Percentiles rank a stretch among this genome's conserved stretches.
Conservation (phyloP, 2,329 filamentous ascomycete genomes). For the Pyrenochaeta sp. region DNA sequence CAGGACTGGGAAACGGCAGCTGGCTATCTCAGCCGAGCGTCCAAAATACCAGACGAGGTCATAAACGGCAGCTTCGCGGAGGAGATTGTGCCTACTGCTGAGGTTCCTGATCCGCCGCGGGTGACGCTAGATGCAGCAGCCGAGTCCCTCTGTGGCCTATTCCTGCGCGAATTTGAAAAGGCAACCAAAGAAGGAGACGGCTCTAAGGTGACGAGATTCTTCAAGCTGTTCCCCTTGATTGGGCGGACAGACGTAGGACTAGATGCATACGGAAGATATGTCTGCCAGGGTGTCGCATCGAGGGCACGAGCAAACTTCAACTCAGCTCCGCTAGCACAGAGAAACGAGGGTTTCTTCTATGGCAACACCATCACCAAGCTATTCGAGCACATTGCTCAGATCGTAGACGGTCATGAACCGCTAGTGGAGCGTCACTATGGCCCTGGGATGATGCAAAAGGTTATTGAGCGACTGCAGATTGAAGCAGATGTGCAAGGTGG, state of each 20-base stretch:
- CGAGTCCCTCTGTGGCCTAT: constrained; percentile 88
- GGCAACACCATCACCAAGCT: constrained; percentile 88
- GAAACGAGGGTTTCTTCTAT: constrained; percentile 87
- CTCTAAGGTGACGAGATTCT: constrained; percentile 90
- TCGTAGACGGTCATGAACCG: constrained; percentile 89
- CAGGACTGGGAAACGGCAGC: constrained; percentile 99
- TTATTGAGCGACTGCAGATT: constrained; percentile 90
- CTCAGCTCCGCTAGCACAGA: constrained; percentile 67
- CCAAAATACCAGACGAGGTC: constrained; percentile 80
- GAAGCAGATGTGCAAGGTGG: constrained; percentile 97
- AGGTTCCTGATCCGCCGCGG: constrained; percentile 90
- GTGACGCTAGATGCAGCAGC: constrained; percentile 86
- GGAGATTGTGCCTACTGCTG: constrained; percentile 91
- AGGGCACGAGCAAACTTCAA: constrained; percentile 83
- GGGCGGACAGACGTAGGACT: constrained; percentile 86
- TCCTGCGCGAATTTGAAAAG: constrained; percentile 93
- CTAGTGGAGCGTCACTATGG: constrained; percentile 96
- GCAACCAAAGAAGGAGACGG: constrained; percentile 88
- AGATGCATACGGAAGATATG: constrained; percentile 94
- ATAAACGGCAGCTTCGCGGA: constrained; percentile 86
- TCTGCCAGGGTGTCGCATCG: constrained; percentile 91
- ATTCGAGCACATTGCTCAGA: constrained; percentile 97
- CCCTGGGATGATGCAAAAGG: constrained; percentile 88
- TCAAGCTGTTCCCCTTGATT: constrained; percentile 96
- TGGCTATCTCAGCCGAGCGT: constrained; percentile 83